Base-by-base conservation (phyloP, 2,329 filamentous ascomycete species). In the Penicillium griseofulvum region DNA sequence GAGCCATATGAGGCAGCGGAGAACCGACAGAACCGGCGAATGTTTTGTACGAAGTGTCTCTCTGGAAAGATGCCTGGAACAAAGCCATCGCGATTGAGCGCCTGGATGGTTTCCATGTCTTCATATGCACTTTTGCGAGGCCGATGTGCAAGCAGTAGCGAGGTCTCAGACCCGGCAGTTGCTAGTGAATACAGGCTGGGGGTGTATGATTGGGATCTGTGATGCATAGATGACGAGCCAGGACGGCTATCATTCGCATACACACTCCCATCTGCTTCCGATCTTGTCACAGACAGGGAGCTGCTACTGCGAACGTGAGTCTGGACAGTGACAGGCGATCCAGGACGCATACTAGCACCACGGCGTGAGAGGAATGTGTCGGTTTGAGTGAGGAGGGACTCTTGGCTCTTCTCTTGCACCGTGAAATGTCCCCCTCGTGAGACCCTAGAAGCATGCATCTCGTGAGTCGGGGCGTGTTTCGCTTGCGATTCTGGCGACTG, bases 1-100 rank as follows among this genome's bases (percentile, higher is more conserved):
- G 76, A 69, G 5, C 77, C 77, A 54, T 79, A 79, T 7, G 76
- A 78, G 28, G 76, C 77, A 10, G 75, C 77, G 7, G 77, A 76
- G 60, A 78, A 79, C 14, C 77, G 72, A 44, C 70, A 76, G 56
- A 78, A 79, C 10, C 77, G 71, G 49, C 76, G 71, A 16, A 79
- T 71, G 44, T 78, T 79, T 36, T 69, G 73, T 31, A 78, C 76
- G 50, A 79, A 70, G 60, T 79, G 76, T 49, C 72, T 71, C 39
- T 74, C 67, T 3, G 77, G 77, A 47, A 79, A 79, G 12, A 78
- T 74, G 0, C 77, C 76, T 4, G 77, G 75, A 4, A 78, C 70
- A 37, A 73, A 65, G 3, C 77, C 77, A 50, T 78, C 71, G n/a
- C 73, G 70, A 31, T 73, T 74, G 9, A 79, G 69, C 4, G 70